Evolutionary conservation across 2,329 filamentous ascomycete genomes (phyloP), one percentile per base, ranked within the genome.

Genomic region (Westerdykella aurantiaca): DNA sequence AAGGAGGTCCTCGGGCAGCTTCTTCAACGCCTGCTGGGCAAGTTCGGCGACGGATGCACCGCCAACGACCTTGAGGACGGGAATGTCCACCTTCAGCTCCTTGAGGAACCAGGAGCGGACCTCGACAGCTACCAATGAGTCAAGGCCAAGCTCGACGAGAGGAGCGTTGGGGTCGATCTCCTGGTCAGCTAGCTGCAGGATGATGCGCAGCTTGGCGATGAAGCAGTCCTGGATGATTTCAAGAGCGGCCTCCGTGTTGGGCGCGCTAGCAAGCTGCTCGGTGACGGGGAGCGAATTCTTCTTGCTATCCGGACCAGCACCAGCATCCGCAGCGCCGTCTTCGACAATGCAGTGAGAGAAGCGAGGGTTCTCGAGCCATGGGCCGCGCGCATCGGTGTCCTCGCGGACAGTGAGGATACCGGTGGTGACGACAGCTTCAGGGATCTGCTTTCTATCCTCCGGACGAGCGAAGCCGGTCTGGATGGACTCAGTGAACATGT

Each of bases 81-180:
- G 70, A 0, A 78, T 64, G 37, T 77, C 69, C 0, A 70, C 55
- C 0, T 69, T 47, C 0, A 76, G 37, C 31, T 72, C 60, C 42
- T 73, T 73, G n/a, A 69, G 33, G 45, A 77, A 73, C 75, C 75
- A 79, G 2, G 69, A 57, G 0, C 74, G 69, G 2, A 72, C 40
- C 17, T 69, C 66, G 2, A 71, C 68, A 0, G 68, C 65, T 11
- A 69, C 42, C 1, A 72, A 48, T 2, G 68, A 70, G 46, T 71
- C 69, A 11, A 67, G 43, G 1, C 68, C 61, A 14, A 66, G 57
- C 38, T 70, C 65, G 3, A 53, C 48, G 5, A 60, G 42, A 9
- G 56, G 69, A 71, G 51, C 73, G 69, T 4, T 71, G 57, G 2
- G 45, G n/a, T 54, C 55, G 17, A 72, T 55, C 37, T 18, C 17